Conservation (phyloP, 352 stramenopile genomes). For the Pythium utonaiense region DNA sequence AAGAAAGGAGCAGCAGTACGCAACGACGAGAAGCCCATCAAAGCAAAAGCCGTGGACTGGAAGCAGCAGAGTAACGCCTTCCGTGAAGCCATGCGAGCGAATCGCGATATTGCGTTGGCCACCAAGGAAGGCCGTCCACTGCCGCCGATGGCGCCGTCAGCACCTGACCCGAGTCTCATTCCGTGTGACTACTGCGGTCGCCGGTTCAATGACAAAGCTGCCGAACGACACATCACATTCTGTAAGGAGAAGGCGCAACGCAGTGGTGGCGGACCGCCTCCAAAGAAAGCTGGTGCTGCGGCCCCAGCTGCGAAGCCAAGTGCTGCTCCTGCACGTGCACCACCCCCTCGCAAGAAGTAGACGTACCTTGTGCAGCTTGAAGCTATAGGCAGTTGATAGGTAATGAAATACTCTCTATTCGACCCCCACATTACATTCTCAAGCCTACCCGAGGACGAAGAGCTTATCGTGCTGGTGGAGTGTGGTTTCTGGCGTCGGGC, state of each 20-base stretch:
- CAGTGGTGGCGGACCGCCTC: constrained; percentile 34
- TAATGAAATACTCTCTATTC: neutral
- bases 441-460: constrained; percentile 42
- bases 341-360: constrained; percentile 22
- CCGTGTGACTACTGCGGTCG: constrained; percentile 90
- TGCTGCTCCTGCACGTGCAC: constrained; percentile 30
- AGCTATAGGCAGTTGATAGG: neutral
- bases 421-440: neutral
- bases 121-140: constrained; percentile 68
- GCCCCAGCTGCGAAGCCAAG: constrained; percentile 30
- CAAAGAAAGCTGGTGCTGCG: constrained; percentile 29
- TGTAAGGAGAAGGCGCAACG: constrained; percentile 85
- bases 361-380: neutral
- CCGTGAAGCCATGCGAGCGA: constrained; percentile 85
- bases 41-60: constrained; percentile 66
- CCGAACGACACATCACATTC: constrained; percentile 90
- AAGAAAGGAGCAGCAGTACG: constrained; percentile 14
- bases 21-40: constrained; percentile 52
- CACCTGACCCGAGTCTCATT: constrained; percentile 81
- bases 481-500: constrained; percentile 35
- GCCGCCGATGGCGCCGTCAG: constrained; percentile 52
- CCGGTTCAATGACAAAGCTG: constrained; percentile 90
- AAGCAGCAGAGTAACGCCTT: constrained; percentile 86
- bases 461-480: constrained; percentile 51
- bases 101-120: constrained; percentile 55